These are phyloP conservation scores for Lipomyces mesembrius DNA, from an alignment of 805 yeast genomes.

Conservation along the genomic window DNA sequence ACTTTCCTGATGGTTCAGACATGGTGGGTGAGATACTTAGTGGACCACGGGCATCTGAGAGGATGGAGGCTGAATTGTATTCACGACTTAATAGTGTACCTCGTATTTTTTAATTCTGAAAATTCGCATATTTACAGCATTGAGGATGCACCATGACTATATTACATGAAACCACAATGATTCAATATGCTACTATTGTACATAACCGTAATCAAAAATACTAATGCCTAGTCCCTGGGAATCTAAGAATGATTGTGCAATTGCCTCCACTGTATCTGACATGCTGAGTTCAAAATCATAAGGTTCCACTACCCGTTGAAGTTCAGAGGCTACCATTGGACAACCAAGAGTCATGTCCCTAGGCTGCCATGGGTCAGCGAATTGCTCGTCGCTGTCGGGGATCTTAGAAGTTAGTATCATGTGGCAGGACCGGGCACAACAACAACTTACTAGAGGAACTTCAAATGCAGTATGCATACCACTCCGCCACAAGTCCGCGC, in stretches of 20 bases:
- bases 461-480: constrained; percentile 22
- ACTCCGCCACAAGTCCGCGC: constrained; percentile 22
- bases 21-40: no score
- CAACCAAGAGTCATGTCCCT: constrained; percentile 18
- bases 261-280: not conserved
- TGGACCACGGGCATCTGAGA: no score
- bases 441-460: constrained; percentile 27
- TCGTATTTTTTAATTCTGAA: no score
- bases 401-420: constrained; percentile 1
- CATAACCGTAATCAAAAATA: not conserved
- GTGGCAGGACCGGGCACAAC: not conserved
- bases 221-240: not conserved
- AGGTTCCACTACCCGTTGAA: constrained; percentile 8
- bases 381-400: constrained; percentile 21
- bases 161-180: not conserved
- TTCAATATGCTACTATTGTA: not conserved
- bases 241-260: not conserved
- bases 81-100: no score
- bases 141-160: not conserved
- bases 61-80: no score
- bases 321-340: constrained; percentile 13
- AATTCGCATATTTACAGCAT: no score
- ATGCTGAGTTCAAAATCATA: constrained; percentile 18
- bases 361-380: not conserved
- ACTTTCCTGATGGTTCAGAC: no score